Base-by-base conservation (phyloP, 108 stramenopile genomes). In the Fragilaria radians region DNA sequence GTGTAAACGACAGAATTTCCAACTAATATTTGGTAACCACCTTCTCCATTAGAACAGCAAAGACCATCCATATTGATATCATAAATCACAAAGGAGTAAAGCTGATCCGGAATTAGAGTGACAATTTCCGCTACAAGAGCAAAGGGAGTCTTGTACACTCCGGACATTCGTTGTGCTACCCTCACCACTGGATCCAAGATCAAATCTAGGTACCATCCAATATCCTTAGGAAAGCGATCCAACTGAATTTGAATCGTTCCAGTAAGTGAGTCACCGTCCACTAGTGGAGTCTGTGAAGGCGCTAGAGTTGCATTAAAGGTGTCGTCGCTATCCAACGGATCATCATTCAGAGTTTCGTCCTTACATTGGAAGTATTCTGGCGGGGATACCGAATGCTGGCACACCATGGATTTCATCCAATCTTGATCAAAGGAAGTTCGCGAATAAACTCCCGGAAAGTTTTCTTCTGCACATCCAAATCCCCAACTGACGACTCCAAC, bases 351-450 rank as follows among this genome's bases (percentile, higher is more conserved):
- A 14, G 11, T 14, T 11, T 14, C 14, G 36, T 42, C 14, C 7
- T 7, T 11, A 42, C 36, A 42, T 11, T 42, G 7, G 36, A 42
- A 64, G 55, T 68, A 65, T 25, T 26, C 59, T 0, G 80, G 76
- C 34, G 76, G 70, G 27, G 60, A 11, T 11, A 14, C 23, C 2
- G 73, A 74, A 5, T 46, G 3, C 2, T 57, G 1, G 57, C 86
- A 88, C n/a, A 80, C 77, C 7, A 58, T 55, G 1, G 48, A 24
- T 23, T 54, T 24, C n/a, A 88, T 82, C 86, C 86, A 88, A 47
- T 68, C 57, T 33, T 63, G 65, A 0, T 30, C 74, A 4, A 11
- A 19, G 29, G 73, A 69, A n/a, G 81, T 57, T 17, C 81, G 68
- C 5, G 83, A 52, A 58, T 88, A 88, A 1, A 84, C 82, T 17